phyloP scores from a whole-genome alignment of 345 rosid species.

The Dipteronia sinensis region DNA sequence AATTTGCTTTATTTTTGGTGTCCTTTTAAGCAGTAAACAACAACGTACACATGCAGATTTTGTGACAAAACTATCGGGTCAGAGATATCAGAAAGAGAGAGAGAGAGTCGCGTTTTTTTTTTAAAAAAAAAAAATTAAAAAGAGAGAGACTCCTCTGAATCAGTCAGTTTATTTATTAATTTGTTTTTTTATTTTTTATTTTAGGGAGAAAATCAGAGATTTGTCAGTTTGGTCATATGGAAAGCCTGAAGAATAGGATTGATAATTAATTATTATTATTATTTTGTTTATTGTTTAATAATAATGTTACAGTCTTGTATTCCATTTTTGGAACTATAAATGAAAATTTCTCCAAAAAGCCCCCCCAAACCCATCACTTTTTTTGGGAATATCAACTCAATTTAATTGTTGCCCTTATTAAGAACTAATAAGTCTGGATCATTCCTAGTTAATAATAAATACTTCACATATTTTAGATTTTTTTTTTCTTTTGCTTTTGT shows the following conservation, averaged over 20 bases:
- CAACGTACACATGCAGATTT: constrained; percentile 90
- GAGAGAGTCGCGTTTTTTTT: too few relatives aligned
- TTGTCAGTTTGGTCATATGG: constrained; percentile 57
- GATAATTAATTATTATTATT: background rate
- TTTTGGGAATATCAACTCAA: constrained; percentile 11
- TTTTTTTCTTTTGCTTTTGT: too few relatives aligned
- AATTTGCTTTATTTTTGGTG: constrained; percentile 17
- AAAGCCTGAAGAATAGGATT: constrained; percentile 66
- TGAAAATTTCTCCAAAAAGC: too few relatives aligned
- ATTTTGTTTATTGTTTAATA: background rate
- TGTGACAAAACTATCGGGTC: constrained; percentile 88
- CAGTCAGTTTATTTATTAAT: constrained; percentile 38
- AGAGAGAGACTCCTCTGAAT: constrained; percentile 30
- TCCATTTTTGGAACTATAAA: background rate
- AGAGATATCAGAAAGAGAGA: constrained; percentile 56
- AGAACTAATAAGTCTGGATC: too few relatives aligned
- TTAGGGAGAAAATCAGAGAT: constrained; percentile 19
- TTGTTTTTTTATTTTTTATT: constrained; percentile 4
- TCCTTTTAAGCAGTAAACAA: constrained; percentile 37
- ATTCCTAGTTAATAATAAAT: too few relatives aligned
- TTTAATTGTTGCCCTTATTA: background rate
- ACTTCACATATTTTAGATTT: too few relatives aligned
- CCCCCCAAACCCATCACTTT: background rate
- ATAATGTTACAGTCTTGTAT: background rate
- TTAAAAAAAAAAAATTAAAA: constrained; percentile 30